phyloP scores from a whole-genome alignment of 148 eudicot species.

The Amaranthus hypochondriacus region DNA sequence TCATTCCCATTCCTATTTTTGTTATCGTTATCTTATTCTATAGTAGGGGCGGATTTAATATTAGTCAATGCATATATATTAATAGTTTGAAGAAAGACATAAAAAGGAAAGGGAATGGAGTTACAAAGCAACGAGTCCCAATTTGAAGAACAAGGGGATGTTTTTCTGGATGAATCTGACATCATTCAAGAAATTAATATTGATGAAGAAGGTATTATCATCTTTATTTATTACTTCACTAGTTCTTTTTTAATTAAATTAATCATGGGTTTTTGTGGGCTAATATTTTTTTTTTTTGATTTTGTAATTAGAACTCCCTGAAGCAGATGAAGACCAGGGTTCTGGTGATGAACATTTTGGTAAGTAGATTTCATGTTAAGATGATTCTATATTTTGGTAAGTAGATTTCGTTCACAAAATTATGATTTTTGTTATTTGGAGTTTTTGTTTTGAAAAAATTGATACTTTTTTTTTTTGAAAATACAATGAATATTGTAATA shows the following conservation, averaged over 20 bases:
- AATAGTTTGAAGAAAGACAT: too few species aligned
- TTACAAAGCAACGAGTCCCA: slow-evolving; percentile 1
- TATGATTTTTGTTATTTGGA: background rate
- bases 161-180: slow-evolving; percentile 31
- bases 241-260: background rate
- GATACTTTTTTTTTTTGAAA: background rate
- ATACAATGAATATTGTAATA: too few species aligned
- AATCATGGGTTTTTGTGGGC: background rate
- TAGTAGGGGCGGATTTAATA: too few species aligned
- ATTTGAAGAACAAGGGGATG: slow-evolving; percentile 25
- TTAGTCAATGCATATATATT: too few species aligned
- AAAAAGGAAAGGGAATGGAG: slow-evolving; percentile 12
- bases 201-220: slow-evolving; percentile 27
- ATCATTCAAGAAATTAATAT: slow-evolving; percentile 24
- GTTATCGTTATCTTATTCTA: too few species aligned
- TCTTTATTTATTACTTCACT: background rate
- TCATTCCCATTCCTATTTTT: too few species aligned
- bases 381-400: slow-evolving; percentile 4
- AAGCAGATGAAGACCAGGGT: slow-evolving; percentile 36
- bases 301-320: slow-evolving; percentile 37
- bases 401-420: background rate
- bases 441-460: background rate
- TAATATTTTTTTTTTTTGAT: background rate
- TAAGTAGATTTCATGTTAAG: slow-evolving; percentile 9
- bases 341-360: slow-evolving; percentile 35